Base-by-base conservation (phyloP, 2,329 filamentous ascomycete species). In the Phaeosphaeriaceae sp. region DNA sequence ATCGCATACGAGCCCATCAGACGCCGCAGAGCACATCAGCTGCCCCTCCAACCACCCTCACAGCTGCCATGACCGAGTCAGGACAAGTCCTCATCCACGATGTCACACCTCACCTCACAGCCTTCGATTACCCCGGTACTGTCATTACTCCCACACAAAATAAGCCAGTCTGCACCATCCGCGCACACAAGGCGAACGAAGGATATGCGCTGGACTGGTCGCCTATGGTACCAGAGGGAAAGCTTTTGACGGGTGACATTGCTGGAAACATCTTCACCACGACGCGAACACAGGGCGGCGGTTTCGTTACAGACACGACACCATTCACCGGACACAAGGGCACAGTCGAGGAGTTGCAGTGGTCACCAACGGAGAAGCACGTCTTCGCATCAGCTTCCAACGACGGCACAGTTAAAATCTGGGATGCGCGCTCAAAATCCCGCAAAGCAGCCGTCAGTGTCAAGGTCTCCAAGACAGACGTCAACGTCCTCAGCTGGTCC, bases 131-230 rank as follows among this genome's bases (percentile, higher is more conserved):
- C 57, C 95, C 95, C 1, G 94, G 95, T 58, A 90, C 89, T 44
- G 83, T 88, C 64, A 87, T 98, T 65, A 88, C 91, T 7, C 84
- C 92, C 1, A 61, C 91, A 71, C 91, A 96, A 75, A 94, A 93
- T 77, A 96, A 96, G 81, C 93, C 95, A 33, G 80, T 96, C 51
- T 91, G 86, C 65, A 97, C 92, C 2, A 88, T 99, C 68, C 88
- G 91, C 68, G 92, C 94, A 68, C 95, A 99, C 85, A 94, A 93
- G 80, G 82, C 88, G 13, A 78, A 76, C 60, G 95, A 99, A 82
- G 95, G 95, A 49, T 99, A 98, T 77, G 95, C 92, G 0, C 80
- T 99, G n/a, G 95, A 97, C 80, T 99, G 95, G 95, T 97, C 93
- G 24, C 91, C 92, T 1, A 77, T 92, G 10, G 85, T 91, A 47